Base-by-base conservation (phyloP, 495 filamentous ascomycete genomes). In the Trichoderma erinaceum region DNA sequence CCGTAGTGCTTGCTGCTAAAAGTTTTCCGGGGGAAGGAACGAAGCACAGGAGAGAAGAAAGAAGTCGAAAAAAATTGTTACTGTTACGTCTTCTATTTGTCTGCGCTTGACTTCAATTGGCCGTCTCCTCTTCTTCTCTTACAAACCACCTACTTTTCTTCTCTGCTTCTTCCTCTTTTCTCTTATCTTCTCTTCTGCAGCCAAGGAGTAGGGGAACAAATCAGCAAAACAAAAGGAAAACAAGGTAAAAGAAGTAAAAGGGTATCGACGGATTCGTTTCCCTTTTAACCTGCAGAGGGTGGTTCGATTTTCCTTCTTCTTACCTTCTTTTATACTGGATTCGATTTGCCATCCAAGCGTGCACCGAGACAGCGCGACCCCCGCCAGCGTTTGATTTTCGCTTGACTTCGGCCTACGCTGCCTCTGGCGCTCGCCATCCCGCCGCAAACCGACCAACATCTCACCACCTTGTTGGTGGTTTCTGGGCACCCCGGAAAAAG, bases 361-460 rank as follows among this genome's bases (percentile, higher is more conserved):
- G 8, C 56, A 13, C 23, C 56, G 56, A 61, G 27, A 61, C 56
- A 56, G 44, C n/a, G 50, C n/a, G 50, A 61, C 15, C 15, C 56
- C 56, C 56, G 23, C 23, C 56, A 27, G 56, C 21, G 13, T 23
- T 44, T 11, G 35, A 32, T 44, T 15, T 27, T 35, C 65, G 65
- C 65, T 66, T 66, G 65, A 44, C 41, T 50, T 66, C 65, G 65
- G 65, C 65, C 41, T 46, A 66, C 41, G 38, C 41, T 21, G 43
- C 65, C 65, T 66, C 65, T 38, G 35, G 35, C 35, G 65, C 64
- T 29, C 29, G 29, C 48, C 65, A 44, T 41, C 35, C 65, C 65
- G 65, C 65, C 43, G 65, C 65, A 66, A 66, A 66, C 65, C 65
- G 65, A 4, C 32, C 65, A 15, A n/a, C 65, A 66, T 66, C 65